Base-by-base conservation (phyloP, 371 early-diverging fungal genomes). In the Apophysomyces elegans region DNA sequence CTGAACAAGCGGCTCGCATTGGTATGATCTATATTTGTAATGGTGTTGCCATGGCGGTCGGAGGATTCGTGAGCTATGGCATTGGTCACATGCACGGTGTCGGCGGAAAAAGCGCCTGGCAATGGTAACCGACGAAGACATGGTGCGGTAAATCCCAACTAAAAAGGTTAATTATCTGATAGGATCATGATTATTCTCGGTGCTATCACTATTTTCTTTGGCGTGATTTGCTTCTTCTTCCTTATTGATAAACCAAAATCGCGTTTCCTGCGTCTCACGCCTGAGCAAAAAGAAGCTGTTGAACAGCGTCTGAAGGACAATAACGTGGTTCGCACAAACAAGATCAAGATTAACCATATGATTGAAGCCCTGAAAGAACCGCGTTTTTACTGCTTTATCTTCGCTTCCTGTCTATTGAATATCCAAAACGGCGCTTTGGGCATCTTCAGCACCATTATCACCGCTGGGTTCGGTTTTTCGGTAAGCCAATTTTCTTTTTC, bases 11-110 rank as follows among this genome's bases (percentile, higher is more conserved):
- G 13, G 58, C 65, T 43, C 64, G 73, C 14, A 47, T 73, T 37
- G 68, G 64, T 57, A 64, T 65, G 11, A 46, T 69, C 21, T 73
- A 69, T 26, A 66, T 73, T 16, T 73, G 67, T 16, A 73, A 73
- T 36, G 69, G 73, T 41, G 38, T 80, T n/a, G 79, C 87, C 54
- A 77, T 82, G 44, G 76, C 82, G 12, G 77, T 88, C 26, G 87
- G 85, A 62, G 89, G 86, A 0, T 80, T 85, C 13, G 75, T 85
- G 12, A 87, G 88, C 32, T 80, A 84, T 36, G 87, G 81, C 8
- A 76, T 89, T 60, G 69, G 61, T 16, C 71, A 84, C 58, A 82
- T 88, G 60, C 63, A 84, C 36, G 70, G 70, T 36, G 67, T 68
- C 45, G 64, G 67, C 7, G 73, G 73, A 35, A 74, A 84, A 36